Percentiles rank a stretch among this genome's conserved stretches.
These are phyloP conservation scores for Aspergillus campestris DNA, from an alignment of 495 filamentous ascomycete genomes.

Conservation along the genomic window DNA sequence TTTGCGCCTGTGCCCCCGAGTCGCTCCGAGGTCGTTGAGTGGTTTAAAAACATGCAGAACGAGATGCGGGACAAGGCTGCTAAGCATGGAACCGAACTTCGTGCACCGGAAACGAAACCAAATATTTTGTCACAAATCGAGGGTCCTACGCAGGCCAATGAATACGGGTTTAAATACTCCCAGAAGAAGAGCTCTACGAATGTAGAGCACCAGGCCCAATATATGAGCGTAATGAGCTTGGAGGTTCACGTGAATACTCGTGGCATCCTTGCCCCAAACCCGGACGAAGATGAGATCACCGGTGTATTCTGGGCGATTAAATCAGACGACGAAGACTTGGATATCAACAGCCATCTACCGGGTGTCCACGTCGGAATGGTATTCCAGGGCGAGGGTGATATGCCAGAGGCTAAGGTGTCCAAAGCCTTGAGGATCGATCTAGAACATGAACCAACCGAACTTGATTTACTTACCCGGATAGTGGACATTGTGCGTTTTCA, in stretches of 20 bases:
- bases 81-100: constrained; percentile 1
- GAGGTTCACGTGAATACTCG: constrained; percentile 93
- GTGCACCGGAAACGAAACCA: constrained; percentile 9
- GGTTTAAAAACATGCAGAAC: constrained; percentile 44
- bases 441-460: constrained; percentile 66
- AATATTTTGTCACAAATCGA: constrained; percentile 74
- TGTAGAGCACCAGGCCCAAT: constrained; percentile 77
- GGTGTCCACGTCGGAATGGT: constrained; percentile 51
- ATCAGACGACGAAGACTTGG: constrained; percentile 54
- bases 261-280: constrained; percentile 71
- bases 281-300: constrained; percentile 80
- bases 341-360: constrained; percentile 44
- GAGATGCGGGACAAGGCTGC: not conserved
- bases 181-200: constrained; percentile 67
- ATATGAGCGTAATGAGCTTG: constrained; percentile 94
- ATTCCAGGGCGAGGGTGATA: constrained; percentile 30
- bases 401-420: constrained; percentile 43
- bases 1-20: constrained; percentile 55
- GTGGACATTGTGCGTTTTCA: constrained; percentile 75
- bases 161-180: constrained; percentile 78
- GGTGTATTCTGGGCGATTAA: constrained; percentile 88
- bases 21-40: constrained; percentile 58
- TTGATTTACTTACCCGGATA: constrained; percentile 73
- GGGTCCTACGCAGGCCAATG: constrained; percentile 78
- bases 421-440: constrained; percentile 49